These are phyloP conservation scores for Lepiota brunneoincarnata DNA, from an alignment of 768 basidiomycete genomes.

Conservation along the genomic window DNA sequence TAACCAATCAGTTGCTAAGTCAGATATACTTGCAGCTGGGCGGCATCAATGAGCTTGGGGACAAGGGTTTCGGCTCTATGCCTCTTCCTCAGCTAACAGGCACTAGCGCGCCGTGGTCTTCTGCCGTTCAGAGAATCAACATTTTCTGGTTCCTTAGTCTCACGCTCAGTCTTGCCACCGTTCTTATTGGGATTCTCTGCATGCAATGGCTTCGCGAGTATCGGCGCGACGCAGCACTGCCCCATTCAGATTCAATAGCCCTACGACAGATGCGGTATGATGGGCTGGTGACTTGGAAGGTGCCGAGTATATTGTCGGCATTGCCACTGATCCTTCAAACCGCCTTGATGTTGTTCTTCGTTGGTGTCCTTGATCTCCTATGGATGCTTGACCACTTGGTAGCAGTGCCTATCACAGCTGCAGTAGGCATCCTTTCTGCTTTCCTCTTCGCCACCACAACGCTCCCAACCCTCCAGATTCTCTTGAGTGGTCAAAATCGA, in stretches of 20 bases:
- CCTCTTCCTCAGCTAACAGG: not conserved
- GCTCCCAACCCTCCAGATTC: constrained; percentile 21
- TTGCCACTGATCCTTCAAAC: constrained; percentile 28
- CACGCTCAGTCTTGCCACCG: constrained; percentile 18
- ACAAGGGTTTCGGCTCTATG: not conserved
- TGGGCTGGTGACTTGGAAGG: constrained; percentile 25
- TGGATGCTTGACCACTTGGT: constrained; percentile 22
- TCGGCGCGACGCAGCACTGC: constrained; percentile 11
- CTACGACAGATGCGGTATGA: constrained; percentile 27
- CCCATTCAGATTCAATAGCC: constrained; percentile 11
- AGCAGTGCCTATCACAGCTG: constrained; percentile 17
- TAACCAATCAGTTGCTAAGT: not conserved
- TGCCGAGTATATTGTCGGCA: constrained; percentile 23
- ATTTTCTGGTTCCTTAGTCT: constrained; percentile 21
- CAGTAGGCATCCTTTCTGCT: constrained; percentile 18
- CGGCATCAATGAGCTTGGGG: not conserved
- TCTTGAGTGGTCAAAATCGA: not conserved
- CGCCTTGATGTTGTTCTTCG: constrained; percentile 28
- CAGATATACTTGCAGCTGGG: not conserved
- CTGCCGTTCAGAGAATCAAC: constrained; percentile 13
- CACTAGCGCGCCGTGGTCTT: no score
- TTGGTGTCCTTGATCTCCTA: constrained; percentile 25
- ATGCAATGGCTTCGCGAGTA: constrained; percentile 25
- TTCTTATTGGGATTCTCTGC: constrained; percentile 18
- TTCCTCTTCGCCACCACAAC: constrained; percentile 21